Conservation (phyloP, 768 basidiomycete genomes). For the Agrocybe chaxingu region DNA sequence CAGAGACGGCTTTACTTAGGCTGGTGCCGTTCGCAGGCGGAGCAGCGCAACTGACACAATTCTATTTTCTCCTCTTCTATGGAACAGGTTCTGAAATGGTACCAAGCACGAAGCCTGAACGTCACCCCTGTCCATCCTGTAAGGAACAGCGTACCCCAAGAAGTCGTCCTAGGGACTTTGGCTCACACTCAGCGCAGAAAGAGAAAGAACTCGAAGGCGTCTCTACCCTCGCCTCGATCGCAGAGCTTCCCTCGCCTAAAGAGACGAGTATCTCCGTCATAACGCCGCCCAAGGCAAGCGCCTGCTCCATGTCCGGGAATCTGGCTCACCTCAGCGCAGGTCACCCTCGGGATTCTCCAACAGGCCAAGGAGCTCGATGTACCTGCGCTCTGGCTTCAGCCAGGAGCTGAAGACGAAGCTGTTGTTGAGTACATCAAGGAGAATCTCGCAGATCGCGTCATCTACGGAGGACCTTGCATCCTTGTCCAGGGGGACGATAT, state of each 20-base stretch:
- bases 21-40: too few species aligned
- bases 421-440: slow-evolving; percentile 66
- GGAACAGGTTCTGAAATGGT: slow-evolving; percentile 76
- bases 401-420: slow-evolving; percentile 71
- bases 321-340: slow-evolving; percentile 30
- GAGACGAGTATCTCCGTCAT: slow-evolving; percentile 77
- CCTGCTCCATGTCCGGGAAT: background rate
- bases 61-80: background rate
- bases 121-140: slow-evolving; percentile 80
- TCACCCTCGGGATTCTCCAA: slow-evolving; percentile 67
- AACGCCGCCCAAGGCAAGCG: slow-evolving; percentile 66
- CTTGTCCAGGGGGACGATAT: slow-evolving; percentile 72
- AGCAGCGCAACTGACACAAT: background rate
- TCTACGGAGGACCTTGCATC: slow-evolving; percentile 82
- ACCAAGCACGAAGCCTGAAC: slow-evolving; percentile 49
- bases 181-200: slow-evolving; percentile 40
- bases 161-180: background rate
- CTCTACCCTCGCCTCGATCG: slow-evolving; percentile 50
- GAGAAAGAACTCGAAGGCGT: slow-evolving; percentile 68
- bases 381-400: slow-evolving; percentile 87
- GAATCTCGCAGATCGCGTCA: slow-evolving; percentile 63
- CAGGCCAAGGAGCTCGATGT: slow-evolving; percentile 66
- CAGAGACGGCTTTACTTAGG: background rate
- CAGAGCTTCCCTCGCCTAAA: slow-evolving; percentile 54
- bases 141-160: slow-evolving; percentile 19